A percentile compares a stretch with the other conserved stretches of the same genome.
These are phyloP conservation scores for Candida pini DNA, from an alignment of 805 yeast species.

Conservation along the genomic window DNA sequence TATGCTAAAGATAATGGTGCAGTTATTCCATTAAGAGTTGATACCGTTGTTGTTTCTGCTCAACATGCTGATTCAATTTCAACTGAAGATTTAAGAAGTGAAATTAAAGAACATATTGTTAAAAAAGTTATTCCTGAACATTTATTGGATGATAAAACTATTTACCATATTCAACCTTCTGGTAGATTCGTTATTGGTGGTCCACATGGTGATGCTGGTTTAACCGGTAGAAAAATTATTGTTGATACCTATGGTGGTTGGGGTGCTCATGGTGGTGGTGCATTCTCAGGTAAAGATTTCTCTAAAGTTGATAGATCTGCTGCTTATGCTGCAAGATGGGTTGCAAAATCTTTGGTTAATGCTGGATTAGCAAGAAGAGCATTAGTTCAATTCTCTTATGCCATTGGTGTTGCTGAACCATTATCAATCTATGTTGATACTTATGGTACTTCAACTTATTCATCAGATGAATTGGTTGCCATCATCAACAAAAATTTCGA, in stretches of 20 bases:
- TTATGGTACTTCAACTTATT: slow-evolving; percentile 92
- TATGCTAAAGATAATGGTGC: slow-evolving; percentile 94
- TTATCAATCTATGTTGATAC: slow-evolving; percentile 96
- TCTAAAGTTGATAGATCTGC: slow-evolving; percentile 99
- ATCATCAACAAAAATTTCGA: slow-evolving; percentile 94
- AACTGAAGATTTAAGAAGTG: slow-evolving; percentile 84
- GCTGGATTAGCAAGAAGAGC: slow-evolving; percentile 97
- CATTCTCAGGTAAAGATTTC: slow-evolving; percentile 99
- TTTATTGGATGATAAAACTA: slow-evolving; percentile 88
- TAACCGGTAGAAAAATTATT: slow-evolving; percentile 98
- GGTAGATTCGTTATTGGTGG: slow-evolving; percentile 99
- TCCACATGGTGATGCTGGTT: slow-evolving; percentile 99
- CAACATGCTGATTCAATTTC: slow-evolving; percentile 96
- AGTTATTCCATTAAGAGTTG: slow-evolving; percentile 92
- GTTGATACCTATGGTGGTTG: slow-evolving; percentile 99
- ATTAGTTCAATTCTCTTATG: slow-evolving; percentile 97
- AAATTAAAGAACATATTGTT: slow-evolving; percentile 73
- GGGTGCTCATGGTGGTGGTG: slow-evolving; percentile 99
- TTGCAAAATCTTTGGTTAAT: slow-evolving; percentile 93
- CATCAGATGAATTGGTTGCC: slow-evolving; percentile 84
- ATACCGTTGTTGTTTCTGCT: slow-evolving; percentile 94
- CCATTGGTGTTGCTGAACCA: slow-evolving; percentile 99
- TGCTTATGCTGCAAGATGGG: slow-evolving; percentile 99
- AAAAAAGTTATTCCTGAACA: slow-evolving; percentile 89
- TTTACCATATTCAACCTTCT: slow-evolving; percentile 98